Evolutionary conservation across 805 yeast genomes (phyloP).

Genomic region (Starmerella potacharoeniae): DNA sequence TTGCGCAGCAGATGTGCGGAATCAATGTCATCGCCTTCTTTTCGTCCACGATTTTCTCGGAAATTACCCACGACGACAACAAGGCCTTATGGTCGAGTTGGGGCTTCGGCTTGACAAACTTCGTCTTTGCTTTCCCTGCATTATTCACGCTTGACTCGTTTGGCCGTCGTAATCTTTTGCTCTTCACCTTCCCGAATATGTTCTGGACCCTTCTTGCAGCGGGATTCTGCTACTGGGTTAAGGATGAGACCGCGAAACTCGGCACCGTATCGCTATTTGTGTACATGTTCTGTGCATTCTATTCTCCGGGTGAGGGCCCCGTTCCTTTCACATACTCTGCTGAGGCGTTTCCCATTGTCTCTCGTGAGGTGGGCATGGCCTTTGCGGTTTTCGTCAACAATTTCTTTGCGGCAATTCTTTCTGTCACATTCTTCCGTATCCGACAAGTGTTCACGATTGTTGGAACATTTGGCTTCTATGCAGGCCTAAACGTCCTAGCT

Average conservation of each 20-base stretch:
- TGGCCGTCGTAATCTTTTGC: slow-evolving; percentile 55
- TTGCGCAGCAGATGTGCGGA: slow-evolving; percentile 88
- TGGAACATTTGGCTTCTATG: slow-evolving; percentile 88
- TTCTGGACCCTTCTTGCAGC: slow-evolving; percentile 41
- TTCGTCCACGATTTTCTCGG: slow-evolving; percentile 61
- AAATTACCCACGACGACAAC: slow-evolving; percentile 22
- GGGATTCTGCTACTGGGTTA: slow-evolving; percentile 59
- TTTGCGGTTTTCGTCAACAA: slow-evolving; percentile 37
- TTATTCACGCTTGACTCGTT: slow-evolving; percentile 64
- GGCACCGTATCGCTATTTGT: slow-evolving; percentile 65
- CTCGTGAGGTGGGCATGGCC: slow-evolving; percentile 23
- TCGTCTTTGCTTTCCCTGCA: slow-evolving; percentile 73
- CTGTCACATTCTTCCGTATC: slow-evolving; percentile 76
- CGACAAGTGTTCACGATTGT: slow-evolving; percentile 55
- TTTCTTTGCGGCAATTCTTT: slow-evolving; percentile 46
- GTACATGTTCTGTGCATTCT: slow-evolving; percentile 58
- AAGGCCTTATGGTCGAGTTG: slow-evolving; percentile 62
- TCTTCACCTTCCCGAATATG: slow-evolving; percentile 51
- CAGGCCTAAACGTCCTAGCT: slow-evolving; percentile 72
- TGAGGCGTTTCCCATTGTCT: slow-evolving; percentile 36
- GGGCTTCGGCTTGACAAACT: slow-evolving; percentile 78
- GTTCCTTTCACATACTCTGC: slow-evolving; percentile 81
- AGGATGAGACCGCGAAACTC: slow-evolving; percentile 38
- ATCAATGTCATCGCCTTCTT: slow-evolving; percentile 80
- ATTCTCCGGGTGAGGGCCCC: slow-evolving; percentile 80